Evolutionary conservation across 208 protist genomes (phyloP).

Genomic region (Leishmania tropica): DNA sequence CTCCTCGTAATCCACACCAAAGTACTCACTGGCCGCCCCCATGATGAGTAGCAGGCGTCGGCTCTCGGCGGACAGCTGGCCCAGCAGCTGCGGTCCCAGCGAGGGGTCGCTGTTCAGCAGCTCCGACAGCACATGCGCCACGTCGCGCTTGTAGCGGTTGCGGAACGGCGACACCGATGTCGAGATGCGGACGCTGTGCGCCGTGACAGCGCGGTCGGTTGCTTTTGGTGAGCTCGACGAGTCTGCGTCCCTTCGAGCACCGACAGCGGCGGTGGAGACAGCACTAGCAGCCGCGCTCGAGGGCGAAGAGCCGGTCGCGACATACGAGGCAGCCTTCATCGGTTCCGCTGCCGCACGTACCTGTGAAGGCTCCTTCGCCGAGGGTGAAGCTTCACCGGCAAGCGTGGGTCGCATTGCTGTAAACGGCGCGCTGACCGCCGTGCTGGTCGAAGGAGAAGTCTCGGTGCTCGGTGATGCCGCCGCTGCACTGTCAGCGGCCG

Average conservation of each 20-base stretch:
- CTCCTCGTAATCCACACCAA: conserved; percentile 57
- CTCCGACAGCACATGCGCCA: conserved; percentile 45
- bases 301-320: not conserved
- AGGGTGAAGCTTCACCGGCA: not conserved
- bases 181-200: conserved; percentile 12
- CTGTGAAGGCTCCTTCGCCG: not conserved
- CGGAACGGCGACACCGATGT: conserved; percentile 37
- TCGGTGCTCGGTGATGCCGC: not conserved
- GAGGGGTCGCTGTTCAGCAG: conserved; percentile 59
- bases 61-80: conserved; percentile 67
- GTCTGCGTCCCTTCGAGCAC: not conserved
- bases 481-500: not conserved
- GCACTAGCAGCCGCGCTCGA: not conserved
- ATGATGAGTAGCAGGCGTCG: conserved; percentile 79
- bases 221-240: not conserved
- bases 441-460: not conserved
- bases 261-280: not conserved
- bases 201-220: not conserved
- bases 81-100: conserved; percentile 48
- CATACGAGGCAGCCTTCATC: not conserved
- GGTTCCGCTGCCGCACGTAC: not conserved
- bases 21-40: conserved; percentile 84
- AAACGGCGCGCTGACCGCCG: not conserved
- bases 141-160: conserved; percentile 54
- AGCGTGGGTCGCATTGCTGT: not conserved